phyloP scores from a whole-genome alignment of 371 early-diverging fungal genomes.

The Mucor piriformis region DNA sequence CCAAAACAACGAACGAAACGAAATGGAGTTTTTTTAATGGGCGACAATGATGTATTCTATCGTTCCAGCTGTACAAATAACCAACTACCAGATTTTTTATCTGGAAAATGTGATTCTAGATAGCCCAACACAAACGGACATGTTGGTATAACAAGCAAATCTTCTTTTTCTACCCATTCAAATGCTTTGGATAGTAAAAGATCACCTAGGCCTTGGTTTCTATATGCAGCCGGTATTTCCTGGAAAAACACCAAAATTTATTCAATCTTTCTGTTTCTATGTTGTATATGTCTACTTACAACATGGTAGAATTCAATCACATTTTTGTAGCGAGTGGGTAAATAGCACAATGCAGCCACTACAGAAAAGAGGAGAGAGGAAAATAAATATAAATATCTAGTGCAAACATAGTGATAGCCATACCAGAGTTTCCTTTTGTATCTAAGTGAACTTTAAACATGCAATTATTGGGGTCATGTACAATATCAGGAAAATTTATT shows the following conservation, averaged over 20 bases:
- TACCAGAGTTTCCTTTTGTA: slow-evolving; percentile 26
- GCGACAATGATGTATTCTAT: too few species aligned
- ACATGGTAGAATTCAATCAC: slow-evolving; percentile 30
- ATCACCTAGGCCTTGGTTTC: slow-evolving; percentile 34
- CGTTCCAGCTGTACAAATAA: too few species aligned
- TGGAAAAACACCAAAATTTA: slow-evolving; percentile 2
- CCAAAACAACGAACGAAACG: too few species aligned
- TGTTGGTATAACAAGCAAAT: slow-evolving; percentile 26
- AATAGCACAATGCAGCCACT: slow-evolving; percentile 35
- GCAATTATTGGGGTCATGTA: slow-evolving; percentile 25
- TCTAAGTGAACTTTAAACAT: slow-evolving; percentile 32
- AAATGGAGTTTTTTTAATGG: too few species aligned
- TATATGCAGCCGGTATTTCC: slow-evolving; percentile 33
- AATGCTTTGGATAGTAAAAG: slow-evolving; percentile 27
- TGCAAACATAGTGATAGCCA: neutral
- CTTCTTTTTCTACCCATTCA: slow-evolving; percentile 28
- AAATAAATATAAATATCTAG: too few species aligned
- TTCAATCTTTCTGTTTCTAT: neutral
- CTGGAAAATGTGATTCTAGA: slow-evolving; percentile 20
- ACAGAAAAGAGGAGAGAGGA: too few species aligned
- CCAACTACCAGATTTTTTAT: slow-evolving; percentile 18
- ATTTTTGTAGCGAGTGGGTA: slow-evolving; percentile 28
- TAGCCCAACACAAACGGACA: slow-evolving; percentile 33
- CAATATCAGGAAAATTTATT: slow-evolving; percentile 10
- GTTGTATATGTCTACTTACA: slow-evolving; percentile 6